These are phyloP conservation scores for Botrytis cinerea DNA, from an alignment of 2,329 filamentous ascomycete species.

Conservation along the genomic window DNA sequence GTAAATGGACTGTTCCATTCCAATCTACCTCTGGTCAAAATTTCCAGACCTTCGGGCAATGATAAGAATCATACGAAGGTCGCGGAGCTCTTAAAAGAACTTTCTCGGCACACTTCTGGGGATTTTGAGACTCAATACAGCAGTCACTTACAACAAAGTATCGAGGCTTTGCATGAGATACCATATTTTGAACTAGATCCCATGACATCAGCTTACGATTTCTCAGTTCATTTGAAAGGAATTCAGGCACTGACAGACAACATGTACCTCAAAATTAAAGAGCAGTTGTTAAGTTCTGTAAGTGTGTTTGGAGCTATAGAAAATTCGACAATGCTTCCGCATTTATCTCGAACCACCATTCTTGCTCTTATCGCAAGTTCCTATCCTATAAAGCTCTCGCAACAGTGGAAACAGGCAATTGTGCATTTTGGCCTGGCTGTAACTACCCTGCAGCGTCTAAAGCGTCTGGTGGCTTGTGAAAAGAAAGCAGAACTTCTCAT, in stretches of 20 bases:
- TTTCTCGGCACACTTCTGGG: conserved; percentile 24
- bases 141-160: conserved; percentile 27
- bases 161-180: conserved; percentile 25
- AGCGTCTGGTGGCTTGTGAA: conserved; percentile 43
- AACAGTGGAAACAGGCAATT: conserved; percentile 28
- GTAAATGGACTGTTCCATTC: not conserved
- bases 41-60: too few species aligned
- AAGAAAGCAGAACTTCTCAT: conserved; percentile 43
- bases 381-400: conserved; percentile 2
- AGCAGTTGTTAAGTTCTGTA: not conserved
- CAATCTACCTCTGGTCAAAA: not conserved
- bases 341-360: conserved; percentile 28
- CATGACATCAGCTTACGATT: not conserved
- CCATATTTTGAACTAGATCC: not conserved
- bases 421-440: conserved; percentile 32
- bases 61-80: conserved; percentile 13
- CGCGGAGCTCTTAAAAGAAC: conserved; percentile 25
- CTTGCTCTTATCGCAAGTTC: conserved; percentile 26
- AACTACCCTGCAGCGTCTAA: conserved; percentile 28
- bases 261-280: not conserved
- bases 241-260: not conserved
- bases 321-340: conserved; percentile 25
- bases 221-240: not conserved
- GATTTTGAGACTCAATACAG: conserved; percentile 27
- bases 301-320: not conserved